Evolutionary conservation across 2,329 filamentous ascomycete species (phyloP), one percentile per base, ranked within the genome.

Genomic region (Penicillium sp.): DNA sequence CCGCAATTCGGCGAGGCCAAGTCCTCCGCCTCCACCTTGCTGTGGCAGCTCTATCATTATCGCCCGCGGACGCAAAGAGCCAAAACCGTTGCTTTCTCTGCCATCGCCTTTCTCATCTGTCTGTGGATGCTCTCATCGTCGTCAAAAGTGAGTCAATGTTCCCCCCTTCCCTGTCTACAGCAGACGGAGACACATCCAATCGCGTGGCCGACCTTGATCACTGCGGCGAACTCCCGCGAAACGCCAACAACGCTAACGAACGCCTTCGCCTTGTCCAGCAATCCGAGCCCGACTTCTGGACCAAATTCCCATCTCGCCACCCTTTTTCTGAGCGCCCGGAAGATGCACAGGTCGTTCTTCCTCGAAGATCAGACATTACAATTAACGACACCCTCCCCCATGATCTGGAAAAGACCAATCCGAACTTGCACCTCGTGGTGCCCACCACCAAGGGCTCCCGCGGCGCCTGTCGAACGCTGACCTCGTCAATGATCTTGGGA

Each of bases 401-500:
- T 17, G 64, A 63, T 37, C 54, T 71, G 6, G 61, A 67, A 36
- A 73, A 74, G 42, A 56, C 60, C 5, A 71, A 69, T 41, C 69
- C 71, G 0, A 71, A 69, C 40, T 81, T 86, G 55, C 83, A 85
- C 63, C 75, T 86, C 30, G 65, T 85, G 23, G 72, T 85, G 41
- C 78, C 80, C 5, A 75, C 79, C 5, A 71, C 73, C 30, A 69
- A 72, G n/a, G 73, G 74, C 34, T 78, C 76, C 29, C 59, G 74
- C 15, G 74, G 77, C n/a, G 74, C 85, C 33, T 86, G 83, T 72
- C 81, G 81, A 58, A 79, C 81, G 1, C 62, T 84, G 10, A 69
- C 84, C 10, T 83, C 82, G 1, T 78, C 81, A 1, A 81, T 83
- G 67, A 74, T 84, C n/a, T 70, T 84, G 32, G 77, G 80, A 52